These are phyloP conservation scores for Coix lacrymajobi DNA, from an alignment of 176 grass and related monocot genomes.

Conservation along the genomic window DNA sequence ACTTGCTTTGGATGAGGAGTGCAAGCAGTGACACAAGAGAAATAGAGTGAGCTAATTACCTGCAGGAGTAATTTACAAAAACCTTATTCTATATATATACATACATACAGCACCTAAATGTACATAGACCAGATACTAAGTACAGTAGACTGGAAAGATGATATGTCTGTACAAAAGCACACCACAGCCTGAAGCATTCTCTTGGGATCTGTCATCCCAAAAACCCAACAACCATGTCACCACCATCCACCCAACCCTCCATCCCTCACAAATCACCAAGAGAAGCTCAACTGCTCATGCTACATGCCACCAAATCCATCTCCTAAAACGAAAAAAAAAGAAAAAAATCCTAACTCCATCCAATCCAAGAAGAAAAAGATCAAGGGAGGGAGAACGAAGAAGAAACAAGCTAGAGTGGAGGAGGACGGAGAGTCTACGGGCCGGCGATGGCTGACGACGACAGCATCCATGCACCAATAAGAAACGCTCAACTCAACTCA, in stretches of 20 bases:
- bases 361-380: background rate
- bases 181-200: slow-evolving; percentile 3
- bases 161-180: slow-evolving; percentile 29
- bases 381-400: background rate
- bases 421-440: background rate
- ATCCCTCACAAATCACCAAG: slow-evolving; percentile 6
- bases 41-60: too few species aligned
- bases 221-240: background rate
- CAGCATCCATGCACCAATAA: background rate
- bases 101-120: slow-evolving; percentile 12
- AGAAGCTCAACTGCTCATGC: slow-evolving; percentile 19
- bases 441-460: background rate
- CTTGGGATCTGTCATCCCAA: slow-evolving; percentile 8
- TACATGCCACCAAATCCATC: slow-evolving; percentile 3
- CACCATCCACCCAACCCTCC: background rate
- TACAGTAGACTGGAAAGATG: background rate
- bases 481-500: background rate
- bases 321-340: background rate
- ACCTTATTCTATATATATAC: slow-evolving; percentile 24
- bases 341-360: slow-evolving; percentile 22
- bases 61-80: slow-evolving; percentile 18
- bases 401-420: background rate
- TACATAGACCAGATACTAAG: background rate
- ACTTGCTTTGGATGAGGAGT: too few species aligned
- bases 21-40: too few species aligned